phyloP scores from a whole-genome alignment of 257 asterid species.

The Solanum stenotomum region DNA sequence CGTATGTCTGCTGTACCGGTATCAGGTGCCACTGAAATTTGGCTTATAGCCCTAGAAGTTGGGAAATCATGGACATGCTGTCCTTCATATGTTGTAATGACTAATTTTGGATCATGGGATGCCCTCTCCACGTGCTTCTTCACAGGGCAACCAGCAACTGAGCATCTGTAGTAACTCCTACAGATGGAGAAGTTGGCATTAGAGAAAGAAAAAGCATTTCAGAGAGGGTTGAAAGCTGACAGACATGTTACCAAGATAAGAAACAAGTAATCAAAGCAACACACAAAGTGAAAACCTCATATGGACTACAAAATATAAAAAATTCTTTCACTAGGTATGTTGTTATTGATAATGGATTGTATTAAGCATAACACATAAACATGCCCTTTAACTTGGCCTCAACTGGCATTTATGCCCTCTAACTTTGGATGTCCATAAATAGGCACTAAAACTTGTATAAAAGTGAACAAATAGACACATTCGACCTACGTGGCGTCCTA shows the following conservation, averaged over 20 bases:
- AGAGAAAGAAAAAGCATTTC: background rate
- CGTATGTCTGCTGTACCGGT: conserved; percentile 13
- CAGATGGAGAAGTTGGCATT: conserved; percentile 13
- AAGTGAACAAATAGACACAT: background rate
- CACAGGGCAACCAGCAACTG: conserved; percentile 70
- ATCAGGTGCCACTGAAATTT: conserved; percentile 22
- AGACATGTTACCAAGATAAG: background rate
- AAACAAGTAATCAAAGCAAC: background rate
- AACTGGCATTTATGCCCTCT: background rate
- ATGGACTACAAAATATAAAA: background rate
- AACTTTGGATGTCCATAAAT: background rate
- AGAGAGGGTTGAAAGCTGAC: background rate
- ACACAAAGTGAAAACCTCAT: background rate
- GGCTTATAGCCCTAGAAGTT: conserved; percentile 32
- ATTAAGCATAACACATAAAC: background rate
- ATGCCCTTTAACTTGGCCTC: background rate
- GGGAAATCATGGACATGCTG: conserved; percentile 60
- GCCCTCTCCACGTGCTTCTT: conserved; percentile 93
- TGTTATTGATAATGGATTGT: background rate
- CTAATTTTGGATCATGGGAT: conserved; percentile 65
- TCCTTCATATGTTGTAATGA: conserved; percentile 84
- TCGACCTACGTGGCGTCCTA: background rate
- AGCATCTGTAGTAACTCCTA: conserved; percentile 94
- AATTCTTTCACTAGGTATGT: background rate
- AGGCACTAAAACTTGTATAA: background rate